A percentile compares a stretch with the other conserved stretches of the same genome.
These are phyloP conservation scores for Cladorrhinum samala DNA, from an alignment of 495 filamentous ascomycete species.

Conservation along the genomic window DNA sequence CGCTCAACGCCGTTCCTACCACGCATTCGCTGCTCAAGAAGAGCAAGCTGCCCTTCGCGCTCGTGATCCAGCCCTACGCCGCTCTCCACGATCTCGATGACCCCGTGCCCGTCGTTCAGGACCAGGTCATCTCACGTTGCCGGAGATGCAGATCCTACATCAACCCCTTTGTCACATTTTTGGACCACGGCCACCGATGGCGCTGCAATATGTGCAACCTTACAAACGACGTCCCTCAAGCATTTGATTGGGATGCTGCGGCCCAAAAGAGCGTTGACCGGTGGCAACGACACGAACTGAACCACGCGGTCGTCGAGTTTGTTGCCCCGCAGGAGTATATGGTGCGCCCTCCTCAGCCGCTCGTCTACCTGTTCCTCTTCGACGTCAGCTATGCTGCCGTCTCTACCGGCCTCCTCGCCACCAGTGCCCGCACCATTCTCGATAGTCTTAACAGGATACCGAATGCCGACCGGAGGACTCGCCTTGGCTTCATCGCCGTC, in stretches of 20 bases:
- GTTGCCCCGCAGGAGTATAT: constrained; percentile 98
- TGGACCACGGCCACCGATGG: constrained; percentile 97
- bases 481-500: constrained; percentile 91
- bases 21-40: constrained; percentile 91
- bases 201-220: constrained; percentile 99
- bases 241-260: constrained; percentile 94
- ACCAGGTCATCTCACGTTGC: constrained; percentile 96
- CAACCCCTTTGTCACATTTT: constrained; percentile 92
- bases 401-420: constrained; percentile 88
- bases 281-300: constrained; percentile 84
- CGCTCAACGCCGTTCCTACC: constrained; percentile 86
- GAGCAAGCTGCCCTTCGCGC: constrained; percentile 88
- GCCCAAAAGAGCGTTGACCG: constrained; percentile 84
- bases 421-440: constrained; percentile 85
- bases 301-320: constrained; percentile 92
- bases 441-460: constrained; percentile 96
- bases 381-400: constrained; percentile 94
- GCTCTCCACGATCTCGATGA: constrained; percentile 91
- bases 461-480: constrained; percentile 87
- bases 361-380: constrained; percentile 97
- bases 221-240: constrained; percentile 96
- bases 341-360: constrained; percentile 92
- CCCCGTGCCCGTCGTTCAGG: constrained; percentile 81
- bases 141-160: constrained; percentile 94
- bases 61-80: constrained; percentile 92